A percentile compares a stretch with the other conserved stretches of the same genome.
phyloP scores from a whole-genome alignment of 192 early-diverging fungal species.

The Coemansia nantahalensis region DNA sequence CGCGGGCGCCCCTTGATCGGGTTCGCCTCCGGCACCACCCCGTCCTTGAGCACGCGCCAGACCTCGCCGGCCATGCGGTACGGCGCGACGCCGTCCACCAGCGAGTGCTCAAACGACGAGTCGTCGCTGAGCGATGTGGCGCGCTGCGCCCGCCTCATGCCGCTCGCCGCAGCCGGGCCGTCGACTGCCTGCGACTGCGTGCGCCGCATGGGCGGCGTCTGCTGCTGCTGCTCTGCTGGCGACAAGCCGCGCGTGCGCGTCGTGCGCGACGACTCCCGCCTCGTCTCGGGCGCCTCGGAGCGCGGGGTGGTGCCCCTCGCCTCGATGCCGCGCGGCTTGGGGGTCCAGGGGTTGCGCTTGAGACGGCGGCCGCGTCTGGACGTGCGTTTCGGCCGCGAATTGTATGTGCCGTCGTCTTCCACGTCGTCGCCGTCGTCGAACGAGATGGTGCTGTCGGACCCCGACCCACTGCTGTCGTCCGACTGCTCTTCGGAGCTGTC shows the following conservation, averaged over 20 bases:
- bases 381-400: conserved; percentile 7
- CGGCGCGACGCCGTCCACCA: conserved; percentile 14
- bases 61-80: conserved; percentile 20
- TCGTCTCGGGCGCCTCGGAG: not conserved
- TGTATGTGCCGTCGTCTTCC: conserved; percentile 7
- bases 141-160: not conserved
- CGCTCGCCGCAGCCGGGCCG: not conserved
- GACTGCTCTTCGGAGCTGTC: conserved; percentile 8
- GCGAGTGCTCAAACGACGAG: conserved; percentile 16
- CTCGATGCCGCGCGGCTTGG: no score
- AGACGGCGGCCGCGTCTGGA: no score
- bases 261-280: not conserved
- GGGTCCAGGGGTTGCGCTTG: no score
- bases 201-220: not conserved
- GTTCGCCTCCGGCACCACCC: not conserved
- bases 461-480: not conserved
- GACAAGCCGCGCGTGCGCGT: conserved; percentile 3
- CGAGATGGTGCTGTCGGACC: conserved; percentile 1
- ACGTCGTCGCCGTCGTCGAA: conserved; percentile 15
- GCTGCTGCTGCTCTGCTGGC: not conserved
- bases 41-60: conserved; percentile 15
- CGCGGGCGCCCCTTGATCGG: not conserved
- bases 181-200: not conserved
- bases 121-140: conserved; percentile 1
- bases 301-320: no score